Evolutionary conservation across 768 basidiomycete species (phyloP).

Genomic region (Lyophyllum shimeji): DNA sequence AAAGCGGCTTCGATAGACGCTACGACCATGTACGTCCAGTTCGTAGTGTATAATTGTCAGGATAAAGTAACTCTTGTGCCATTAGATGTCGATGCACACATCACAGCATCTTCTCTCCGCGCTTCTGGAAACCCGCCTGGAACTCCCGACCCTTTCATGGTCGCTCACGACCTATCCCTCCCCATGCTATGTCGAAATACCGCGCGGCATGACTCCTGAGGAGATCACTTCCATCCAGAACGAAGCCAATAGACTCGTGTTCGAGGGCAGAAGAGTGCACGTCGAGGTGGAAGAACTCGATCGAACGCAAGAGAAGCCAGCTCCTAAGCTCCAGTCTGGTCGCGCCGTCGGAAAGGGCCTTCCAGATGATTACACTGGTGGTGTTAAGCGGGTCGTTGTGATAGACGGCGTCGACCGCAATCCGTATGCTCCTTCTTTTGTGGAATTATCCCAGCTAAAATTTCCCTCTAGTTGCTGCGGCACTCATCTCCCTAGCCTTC

Average conservation of each 20-base stretch:
- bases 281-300: slow-evolving; percentile 77
- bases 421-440: slow-evolving; percentile 47
- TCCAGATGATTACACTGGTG: slow-evolving; percentile 73
- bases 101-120: slow-evolving; percentile 84
- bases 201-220: slow-evolving; percentile 60
- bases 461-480: slow-evolving; percentile 63
- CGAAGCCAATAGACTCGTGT: slow-evolving; percentile 65
- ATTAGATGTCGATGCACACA: slow-evolving; percentile 81
- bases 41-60: background rate
- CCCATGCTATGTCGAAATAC: slow-evolving; percentile 77
- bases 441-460: slow-evolving; percentile 11
- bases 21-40: slow-evolving; percentile 64
- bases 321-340: slow-evolving; percentile 41
- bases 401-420: slow-evolving; percentile 84
- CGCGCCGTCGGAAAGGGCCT: slow-evolving; percentile 58
- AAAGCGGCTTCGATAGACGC: slow-evolving; percentile 61
- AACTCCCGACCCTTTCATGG: slow-evolving; percentile 78
- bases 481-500: slow-evolving; percentile 79
- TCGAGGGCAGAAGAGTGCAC: slow-evolving; percentile 64
- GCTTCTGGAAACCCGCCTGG: slow-evolving; percentile 62
- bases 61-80: background rate
- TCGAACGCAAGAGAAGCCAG: slow-evolving; percentile 29
- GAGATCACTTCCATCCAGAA: slow-evolving; percentile 64
- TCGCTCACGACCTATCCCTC: slow-evolving; percentile 67
- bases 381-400: slow-evolving; percentile 74